These are phyloP conservation scores for Adansonia digitata DNA, from an alignment of 345 rosid species.

Conservation along the genomic window DNA sequence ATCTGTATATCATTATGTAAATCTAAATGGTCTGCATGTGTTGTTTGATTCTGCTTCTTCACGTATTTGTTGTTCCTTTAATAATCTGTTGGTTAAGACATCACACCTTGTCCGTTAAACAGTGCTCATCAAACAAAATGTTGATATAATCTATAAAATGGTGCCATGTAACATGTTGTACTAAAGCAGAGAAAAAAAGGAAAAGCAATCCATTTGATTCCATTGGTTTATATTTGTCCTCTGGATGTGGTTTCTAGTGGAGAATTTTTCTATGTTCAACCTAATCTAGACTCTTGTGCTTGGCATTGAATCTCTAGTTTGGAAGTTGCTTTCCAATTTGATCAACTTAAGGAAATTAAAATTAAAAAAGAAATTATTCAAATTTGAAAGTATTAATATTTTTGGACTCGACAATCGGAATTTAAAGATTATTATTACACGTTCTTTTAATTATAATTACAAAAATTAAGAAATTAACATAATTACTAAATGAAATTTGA, in stretches of 20 bases:
- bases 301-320: not conserved
- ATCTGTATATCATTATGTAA: not conserved
- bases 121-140: not conserved
- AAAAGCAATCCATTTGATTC: not conserved
- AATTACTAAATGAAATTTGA: not conserved
- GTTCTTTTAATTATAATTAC: not conserved
- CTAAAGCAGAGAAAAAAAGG: too few species aligned
- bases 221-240: too few species aligned
- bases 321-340: not conserved
- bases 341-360: too few species aligned
- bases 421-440: too few species aligned
- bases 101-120: not conserved
- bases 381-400: too few species aligned
- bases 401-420: too few species aligned
- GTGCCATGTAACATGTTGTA: not conserved
- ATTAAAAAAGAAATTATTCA: too few species aligned
- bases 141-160: not conserved
- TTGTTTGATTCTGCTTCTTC: not conserved
- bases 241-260: not conserved
- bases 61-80: not conserved
- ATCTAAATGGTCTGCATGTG: constrained; percentile 5
- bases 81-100: not conserved
- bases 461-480: not conserved
- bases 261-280: not conserved
- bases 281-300: not conserved